Conservation (phyloP, 129 eudicot species). For the Arctium minus region DNA sequence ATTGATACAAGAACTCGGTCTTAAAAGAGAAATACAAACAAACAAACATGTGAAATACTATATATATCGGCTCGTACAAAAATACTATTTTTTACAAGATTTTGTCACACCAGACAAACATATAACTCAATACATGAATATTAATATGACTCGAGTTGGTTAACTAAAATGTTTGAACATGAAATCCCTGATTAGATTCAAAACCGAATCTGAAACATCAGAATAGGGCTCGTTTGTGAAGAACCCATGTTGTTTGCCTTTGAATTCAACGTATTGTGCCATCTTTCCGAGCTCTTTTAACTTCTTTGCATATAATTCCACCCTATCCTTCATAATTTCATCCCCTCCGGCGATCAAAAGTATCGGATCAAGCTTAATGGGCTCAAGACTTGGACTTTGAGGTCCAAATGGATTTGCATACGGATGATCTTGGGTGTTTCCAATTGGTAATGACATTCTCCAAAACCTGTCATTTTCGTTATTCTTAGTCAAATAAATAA, state of each 20-base stretch:
- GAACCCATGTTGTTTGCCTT: slow-evolving; percentile 74
- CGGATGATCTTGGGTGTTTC: slow-evolving; percentile 57
- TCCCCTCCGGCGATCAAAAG: slow-evolving; percentile 55
- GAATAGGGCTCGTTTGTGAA: slow-evolving; percentile 63
- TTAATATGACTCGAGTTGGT: background rate
- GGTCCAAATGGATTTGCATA: slow-evolving; percentile 84
- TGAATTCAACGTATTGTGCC: slow-evolving; percentile 41
- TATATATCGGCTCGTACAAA: background rate
- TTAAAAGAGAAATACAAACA: background rate
- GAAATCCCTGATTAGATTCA: slow-evolving; percentile 42
- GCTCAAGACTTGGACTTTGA: slow-evolving; percentile 49
- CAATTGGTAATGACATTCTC: slow-evolving; percentile 73
- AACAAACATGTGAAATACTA: background rate
- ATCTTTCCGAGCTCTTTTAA: slow-evolving; percentile 51
- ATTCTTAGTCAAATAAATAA: background rate
- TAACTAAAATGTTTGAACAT: slow-evolving; percentile 29
- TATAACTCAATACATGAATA: background rate
- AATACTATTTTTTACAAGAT: background rate
- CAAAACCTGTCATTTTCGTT: slow-evolving; percentile 49
- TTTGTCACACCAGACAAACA: background rate
- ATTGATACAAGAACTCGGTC: background rate
- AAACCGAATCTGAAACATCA: slow-evolving; percentile 26
- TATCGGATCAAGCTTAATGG: slow-evolving; percentile 58
- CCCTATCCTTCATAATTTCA: slow-evolving; percentile 75
- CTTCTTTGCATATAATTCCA: slow-evolving; percentile 44